A percentile compares a stretch with the other conserved stretches of the same genome.
Conservation (phyloP, 306 rosid species). For the Luffa acutangula region DNA sequence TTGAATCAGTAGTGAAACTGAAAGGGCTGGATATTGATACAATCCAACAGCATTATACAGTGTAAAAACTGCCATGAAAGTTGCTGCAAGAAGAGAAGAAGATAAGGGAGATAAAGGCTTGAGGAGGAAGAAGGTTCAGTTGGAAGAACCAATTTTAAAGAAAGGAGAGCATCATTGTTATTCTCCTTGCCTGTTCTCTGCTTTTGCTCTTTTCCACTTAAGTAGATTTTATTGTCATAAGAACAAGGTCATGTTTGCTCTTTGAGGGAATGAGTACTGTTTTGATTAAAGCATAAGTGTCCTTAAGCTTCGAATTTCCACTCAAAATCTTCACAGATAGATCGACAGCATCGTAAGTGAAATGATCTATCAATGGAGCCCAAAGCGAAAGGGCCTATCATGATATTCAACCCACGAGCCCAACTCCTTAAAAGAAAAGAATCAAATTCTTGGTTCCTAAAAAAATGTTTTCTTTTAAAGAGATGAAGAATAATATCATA, state of each 20-base stretch:
- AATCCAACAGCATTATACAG: slow-evolving; percentile 93
- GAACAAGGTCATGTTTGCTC: not conserved
- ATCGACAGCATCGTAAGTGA: too few relatives aligned
- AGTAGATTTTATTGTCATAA: not conserved
- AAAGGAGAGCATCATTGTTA: not conserved
- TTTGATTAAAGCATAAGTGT: too few relatives aligned
- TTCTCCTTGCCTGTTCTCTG: not conserved
- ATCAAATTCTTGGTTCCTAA: not conserved
- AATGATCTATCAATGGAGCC: not conserved
- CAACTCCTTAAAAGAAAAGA: not conserved
- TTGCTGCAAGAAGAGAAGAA: not conserved
- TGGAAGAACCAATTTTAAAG: not conserved
- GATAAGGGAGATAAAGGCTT: not conserved
- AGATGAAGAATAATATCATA: not conserved
- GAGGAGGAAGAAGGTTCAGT: not conserved
- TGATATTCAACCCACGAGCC: not conserved
- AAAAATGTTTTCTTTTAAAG: not conserved
- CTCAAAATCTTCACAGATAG: too few relatives aligned
- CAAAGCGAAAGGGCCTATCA: not conserved
- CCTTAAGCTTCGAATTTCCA: not conserved
- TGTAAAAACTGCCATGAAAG: slow-evolving; percentile 23
- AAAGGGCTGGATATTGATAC: slow-evolving; percentile 90
- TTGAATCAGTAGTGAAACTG: slow-evolving; percentile 94
- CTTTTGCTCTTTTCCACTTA: not conserved
- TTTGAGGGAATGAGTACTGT: too few relatives aligned